Evolutionary conservation across 495 filamentous ascomycete species (phyloP).

Genomic region (Aspergillus cavernicola): DNA sequence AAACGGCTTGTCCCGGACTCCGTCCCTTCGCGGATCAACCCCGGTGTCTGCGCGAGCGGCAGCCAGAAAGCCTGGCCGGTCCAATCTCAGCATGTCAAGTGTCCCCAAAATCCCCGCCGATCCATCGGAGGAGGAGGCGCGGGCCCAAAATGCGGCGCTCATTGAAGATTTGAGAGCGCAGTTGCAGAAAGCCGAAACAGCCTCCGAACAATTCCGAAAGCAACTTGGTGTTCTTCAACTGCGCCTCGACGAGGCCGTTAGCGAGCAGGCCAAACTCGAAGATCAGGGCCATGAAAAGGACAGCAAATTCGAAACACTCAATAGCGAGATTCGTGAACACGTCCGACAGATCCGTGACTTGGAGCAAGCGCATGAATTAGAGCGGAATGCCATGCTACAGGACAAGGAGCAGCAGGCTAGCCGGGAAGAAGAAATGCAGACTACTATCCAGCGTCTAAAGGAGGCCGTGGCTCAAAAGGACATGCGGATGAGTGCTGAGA

Average conservation of each 20-base stretch:
- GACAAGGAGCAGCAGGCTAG: slow-evolving; percentile 85
- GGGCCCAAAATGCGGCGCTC: slow-evolving; percentile 68
- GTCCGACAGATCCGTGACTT: slow-evolving; percentile 80
- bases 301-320: slow-evolving; percentile 70
- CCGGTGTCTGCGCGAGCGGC: slow-evolving; percentile 69
- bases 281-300: slow-evolving; percentile 80
- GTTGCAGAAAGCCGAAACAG: slow-evolving; percentile 72
- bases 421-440: slow-evolving; percentile 83
- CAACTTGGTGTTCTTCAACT: slow-evolving; percentile 82
- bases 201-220: slow-evolving; percentile 76
- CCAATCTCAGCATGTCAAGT: slow-evolving; percentile 57
- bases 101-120: slow-evolving; percentile 54
- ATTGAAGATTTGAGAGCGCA: slow-evolving; percentile 82
- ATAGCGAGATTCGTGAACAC: slow-evolving; percentile 74
- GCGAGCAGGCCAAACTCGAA: slow-evolving; percentile 81
- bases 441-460: slow-evolving; percentile 83
- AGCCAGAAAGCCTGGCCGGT: slow-evolving; percentile 55
- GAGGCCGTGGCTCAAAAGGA: slow-evolving; percentile 76
- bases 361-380: slow-evolving; percentile 83
- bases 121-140: slow-evolving; percentile 57
- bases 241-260: slow-evolving; percentile 77
- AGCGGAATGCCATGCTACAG: slow-evolving; percentile 79
- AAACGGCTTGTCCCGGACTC: slow-evolving; percentile 40
- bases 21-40: slow-evolving; percentile 44
- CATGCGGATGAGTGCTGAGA: slow-evolving; percentile 52